Percentiles rank a stretch among this genome's conserved stretches.
Evolutionary conservation across 345 rosid species (phyloP).

Genomic region (Euclidium syriacum): DNA sequence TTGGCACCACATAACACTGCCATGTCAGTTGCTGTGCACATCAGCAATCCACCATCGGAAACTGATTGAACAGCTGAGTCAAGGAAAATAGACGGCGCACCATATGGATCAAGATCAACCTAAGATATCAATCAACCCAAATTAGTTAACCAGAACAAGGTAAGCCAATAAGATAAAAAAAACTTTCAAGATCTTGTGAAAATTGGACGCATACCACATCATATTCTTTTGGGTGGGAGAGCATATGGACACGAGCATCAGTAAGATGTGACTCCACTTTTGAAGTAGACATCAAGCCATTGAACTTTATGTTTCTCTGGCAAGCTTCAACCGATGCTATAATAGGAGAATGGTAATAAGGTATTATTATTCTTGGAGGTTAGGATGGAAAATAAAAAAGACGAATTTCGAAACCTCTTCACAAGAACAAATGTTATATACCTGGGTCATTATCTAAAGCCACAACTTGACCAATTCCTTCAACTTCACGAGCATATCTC

Average conservation of each 20-base stretch:
- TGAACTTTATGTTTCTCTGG: conserved; percentile 84
- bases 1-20: conserved; percentile 98
- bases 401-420: neutral
- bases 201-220: conserved; percentile 60
- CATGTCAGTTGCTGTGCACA: conserved; percentile 99
- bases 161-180: neutral
- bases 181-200: neutral
- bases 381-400: neutral
- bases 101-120: conserved; percentile 99
- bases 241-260: conserved; percentile 97
- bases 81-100: conserved; percentile 91
- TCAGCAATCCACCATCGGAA: conserved; percentile 88
- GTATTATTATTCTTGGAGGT: neutral
- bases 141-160: neutral
- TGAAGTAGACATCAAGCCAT: conserved; percentile 75
- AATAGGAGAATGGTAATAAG: conserved; percentile 4
- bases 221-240: conserved; percentile 88
- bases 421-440: conserved; percentile 24
- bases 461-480: conserved; percentile 88
- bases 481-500: conserved; percentile 92
- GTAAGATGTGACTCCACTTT: conserved; percentile 92
- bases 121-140: conserved; percentile 31
- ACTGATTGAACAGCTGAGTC: conserved; percentile 97
- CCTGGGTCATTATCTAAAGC: conserved; percentile 97
- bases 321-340: conserved; percentile 92